Evolutionary conservation across 2,329 filamentous ascomycete genomes (phyloP).

Genomic region (Colletotrichum australisinense): DNA sequence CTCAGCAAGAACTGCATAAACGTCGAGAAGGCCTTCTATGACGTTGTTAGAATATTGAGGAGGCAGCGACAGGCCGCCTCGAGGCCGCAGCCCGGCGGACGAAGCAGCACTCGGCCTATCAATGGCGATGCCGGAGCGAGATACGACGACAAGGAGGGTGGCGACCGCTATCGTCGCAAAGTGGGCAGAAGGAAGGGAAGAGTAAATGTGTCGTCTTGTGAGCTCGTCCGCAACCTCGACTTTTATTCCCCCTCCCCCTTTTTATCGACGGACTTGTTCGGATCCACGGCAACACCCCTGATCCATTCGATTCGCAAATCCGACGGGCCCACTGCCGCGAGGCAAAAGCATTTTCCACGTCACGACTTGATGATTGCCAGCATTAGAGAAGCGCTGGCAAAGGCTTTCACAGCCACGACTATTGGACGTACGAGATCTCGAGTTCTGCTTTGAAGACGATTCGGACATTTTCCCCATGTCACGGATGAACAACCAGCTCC

Average conservation of each 20-base stretch:
- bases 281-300: slow-evolving; percentile 21
- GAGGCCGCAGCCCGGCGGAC: slow-evolving; percentile 45
- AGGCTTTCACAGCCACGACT: slow-evolving; percentile 30
- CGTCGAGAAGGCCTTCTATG: slow-evolving; percentile 98
- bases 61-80: slow-evolving; percentile 76
- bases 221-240: slow-evolving; percentile 10
- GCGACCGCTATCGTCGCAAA: slow-evolving; percentile 34
- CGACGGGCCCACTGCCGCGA: slow-evolving; percentile 30
- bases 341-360: slow-evolving; percentile 35
- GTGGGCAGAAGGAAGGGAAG: slow-evolving; percentile 36
- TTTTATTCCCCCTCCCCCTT: not conserved
- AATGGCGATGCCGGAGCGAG: slow-evolving; percentile 31
- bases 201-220: slow-evolving; percentile 38
- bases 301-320: slow-evolving; percentile 26
- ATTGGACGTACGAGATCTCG: slow-evolving; percentile 36
- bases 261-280: slow-evolving; percentile 25
- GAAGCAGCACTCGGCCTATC: slow-evolving; percentile 30
- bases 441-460: slow-evolving; percentile 36
- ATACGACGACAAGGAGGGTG: slow-evolving; percentile 35
- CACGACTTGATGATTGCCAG: slow-evolving; percentile 38
- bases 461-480: slow-evolving; percentile 31
- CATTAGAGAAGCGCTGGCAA: slow-evolving; percentile 36
- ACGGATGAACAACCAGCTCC: slow-evolving; percentile 34
- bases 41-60: slow-evolving; percentile 91
- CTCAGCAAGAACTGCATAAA: slow-evolving; percentile 99